Percentiles rank a stretch among this genome's conserved stretches.
Conservation (phyloP, 2,329 filamentous ascomycete genomes). For the Epichloe gansuensis region DNA sequence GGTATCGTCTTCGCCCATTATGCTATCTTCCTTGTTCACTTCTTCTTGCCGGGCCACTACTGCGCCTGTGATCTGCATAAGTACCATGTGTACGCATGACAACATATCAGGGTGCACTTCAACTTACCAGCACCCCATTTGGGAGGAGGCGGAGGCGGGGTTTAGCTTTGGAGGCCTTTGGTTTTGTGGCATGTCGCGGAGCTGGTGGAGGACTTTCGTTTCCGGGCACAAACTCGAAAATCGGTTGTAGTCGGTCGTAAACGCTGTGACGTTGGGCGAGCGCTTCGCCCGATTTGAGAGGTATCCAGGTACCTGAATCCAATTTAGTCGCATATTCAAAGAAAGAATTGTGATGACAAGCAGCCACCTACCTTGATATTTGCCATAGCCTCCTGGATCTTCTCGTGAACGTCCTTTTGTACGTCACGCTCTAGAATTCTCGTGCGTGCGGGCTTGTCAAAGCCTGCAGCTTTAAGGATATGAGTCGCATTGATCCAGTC, state of each 20-base stretch:
- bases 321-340: constrained; percentile 3
- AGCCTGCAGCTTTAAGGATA: constrained; percentile 91
- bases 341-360: neutral
- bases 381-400: constrained; percentile 98
- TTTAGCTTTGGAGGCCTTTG: constrained; percentile 53
- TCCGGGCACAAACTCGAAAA: constrained; percentile 82
- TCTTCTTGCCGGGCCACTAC: constrained; percentile 36
- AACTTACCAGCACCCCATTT: constrained; percentile 34
- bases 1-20: constrained; percentile 64
- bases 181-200: constrained; percentile 82
- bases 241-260: constrained; percentile 68
- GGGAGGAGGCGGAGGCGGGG: constrained; percentile 37
- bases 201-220: constrained; percentile 84
- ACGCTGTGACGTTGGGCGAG: constrained; percentile 82
- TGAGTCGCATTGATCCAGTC: constrained; percentile 99
- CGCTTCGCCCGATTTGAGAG: constrained; percentile 64
- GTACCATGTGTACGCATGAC: neutral
- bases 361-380: constrained; percentile 68
- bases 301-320: constrained; percentile 79
- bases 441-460: constrained; percentile 92
- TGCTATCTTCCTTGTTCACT: constrained; percentile 49
- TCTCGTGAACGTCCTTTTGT: constrained; percentile 92
- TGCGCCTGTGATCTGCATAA: constrained; percentile 4
- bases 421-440: constrained; percentile 93
- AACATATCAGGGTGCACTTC: neutral